A percentile compares a stretch with the other conserved stretches of the same genome.
Evolutionary conservation across 2,329 filamentous ascomycete genomes (phyloP).

Genomic region (Juglanconis oblonga): DNA sequence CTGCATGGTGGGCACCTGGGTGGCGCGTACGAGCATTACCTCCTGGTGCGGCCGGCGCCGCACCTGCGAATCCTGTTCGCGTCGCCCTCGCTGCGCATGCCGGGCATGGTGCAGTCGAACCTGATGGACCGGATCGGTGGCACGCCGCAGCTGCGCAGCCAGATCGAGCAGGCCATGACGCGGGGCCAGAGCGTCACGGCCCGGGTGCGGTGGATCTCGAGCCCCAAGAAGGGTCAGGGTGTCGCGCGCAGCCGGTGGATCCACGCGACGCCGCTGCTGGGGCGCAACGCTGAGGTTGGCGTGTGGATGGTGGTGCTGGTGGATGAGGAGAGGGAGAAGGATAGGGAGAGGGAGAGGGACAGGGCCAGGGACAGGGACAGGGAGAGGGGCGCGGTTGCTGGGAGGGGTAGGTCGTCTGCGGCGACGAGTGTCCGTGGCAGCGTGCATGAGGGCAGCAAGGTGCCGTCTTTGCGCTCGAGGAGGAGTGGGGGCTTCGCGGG

Average conservation of each 20-base stretch:
- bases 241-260: slow-evolving; percentile 69
- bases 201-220: slow-evolving; percentile 67
- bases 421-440: not conserved
- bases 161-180: slow-evolving; percentile 56
- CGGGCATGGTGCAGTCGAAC: slow-evolving; percentile 62
- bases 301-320: slow-evolving; percentile 78
- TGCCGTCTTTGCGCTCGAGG: not conserved
- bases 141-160: slow-evolving; percentile 42
- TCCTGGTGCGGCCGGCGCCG: slow-evolving; percentile 65
- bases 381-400: too few species aligned
- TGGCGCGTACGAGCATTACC: slow-evolving; percentile 52
- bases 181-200: slow-evolving; percentile 70
- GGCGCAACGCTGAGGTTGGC: slow-evolving; percentile 64
- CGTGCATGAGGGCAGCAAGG: not conserved
- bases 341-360: too few species aligned
- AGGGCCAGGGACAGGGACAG: too few species aligned
- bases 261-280: slow-evolving; percentile 72
- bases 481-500: not conserved
- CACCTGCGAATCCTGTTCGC: slow-evolving; percentile 66
- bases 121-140: slow-evolving; percentile 54
- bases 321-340: slow-evolving; percentile 50
- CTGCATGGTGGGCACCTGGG: slow-evolving; percentile 30
- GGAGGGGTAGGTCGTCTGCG: not conserved
- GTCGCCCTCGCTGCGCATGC: slow-evolving; percentile 63
- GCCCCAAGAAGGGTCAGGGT: slow-evolving; percentile 33